Percentiles rank a stretch among this genome's conserved stretches.
These are phyloP conservation scores for Ascoidea asiatica DNA, from an alignment of 805 yeast genomes.

Conservation along the genomic window DNA sequence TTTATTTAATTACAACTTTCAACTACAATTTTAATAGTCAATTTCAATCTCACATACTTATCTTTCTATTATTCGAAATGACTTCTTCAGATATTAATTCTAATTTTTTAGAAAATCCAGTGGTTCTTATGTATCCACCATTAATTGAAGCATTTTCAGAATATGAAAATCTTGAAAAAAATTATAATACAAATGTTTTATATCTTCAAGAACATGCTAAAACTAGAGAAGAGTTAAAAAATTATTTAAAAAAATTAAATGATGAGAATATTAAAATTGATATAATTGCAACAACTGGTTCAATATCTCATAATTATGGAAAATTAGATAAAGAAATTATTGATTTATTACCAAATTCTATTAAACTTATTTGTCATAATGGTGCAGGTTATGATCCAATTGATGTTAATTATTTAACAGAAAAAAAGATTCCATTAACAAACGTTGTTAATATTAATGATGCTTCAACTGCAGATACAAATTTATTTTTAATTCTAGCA, in stretches of 20 bases:
- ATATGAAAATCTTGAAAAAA: neutral
- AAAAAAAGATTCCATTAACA: conserved; percentile 29
- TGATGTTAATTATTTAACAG: conserved; percentile 27
- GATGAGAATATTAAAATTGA: conserved; percentile 3
- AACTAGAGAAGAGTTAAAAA: conserved; percentile 48
- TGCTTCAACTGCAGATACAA: conserved; percentile 45
- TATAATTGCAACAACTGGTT: neutral
- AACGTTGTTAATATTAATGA: conserved; percentile 42
- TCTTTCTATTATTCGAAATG: neutral
- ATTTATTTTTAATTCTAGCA: conserved; percentile 34
- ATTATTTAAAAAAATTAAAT: conserved; percentile 45
- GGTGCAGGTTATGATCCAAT: conserved; percentile 48
- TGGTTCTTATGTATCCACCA: neutral
- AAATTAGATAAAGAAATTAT: conserved; percentile 6
- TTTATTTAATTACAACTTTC: too few relatives aligned
- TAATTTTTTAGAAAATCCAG: neutral
- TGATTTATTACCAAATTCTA: conserved; percentile 7
- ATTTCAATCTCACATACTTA: too few relatives aligned
- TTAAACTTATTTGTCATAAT: conserved; percentile 8
- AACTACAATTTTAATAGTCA: too few relatives aligned
- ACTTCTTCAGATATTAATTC: too few relatives aligned
- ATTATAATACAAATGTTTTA: neutral
- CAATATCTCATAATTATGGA: neutral
- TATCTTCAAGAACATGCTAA: neutral
- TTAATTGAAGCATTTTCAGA: neutral